Evolutionary conservation across 164 flowering plant species (phyloP), one percentile per base, ranked within the genome.

Genomic region (Umbellularia californica): DNA sequence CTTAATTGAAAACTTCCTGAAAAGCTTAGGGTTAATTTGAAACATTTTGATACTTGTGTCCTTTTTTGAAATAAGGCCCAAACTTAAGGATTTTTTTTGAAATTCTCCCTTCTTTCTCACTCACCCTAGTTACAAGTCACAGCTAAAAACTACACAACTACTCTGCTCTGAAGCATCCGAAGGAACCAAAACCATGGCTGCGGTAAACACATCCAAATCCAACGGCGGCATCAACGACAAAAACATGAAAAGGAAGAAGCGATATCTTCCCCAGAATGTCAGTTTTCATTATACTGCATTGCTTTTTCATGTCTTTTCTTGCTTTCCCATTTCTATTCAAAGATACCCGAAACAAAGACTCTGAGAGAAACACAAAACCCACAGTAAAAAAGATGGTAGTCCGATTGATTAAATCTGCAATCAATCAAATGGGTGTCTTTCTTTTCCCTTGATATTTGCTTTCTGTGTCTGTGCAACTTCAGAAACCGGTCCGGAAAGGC

Each of bases 401-500:
- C 28, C 0, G 28, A 27, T 27, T 27, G 28, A 27, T 27, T 27
- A 27, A 27, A 2, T n/a, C 58, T 58, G 15, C 69, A n/a, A 50
- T 50, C 25, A 63, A 13, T 41, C 47, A 41, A 41, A 41, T 41
- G 47, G 47, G 47, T 41, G 7, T 7, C 60, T 19, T 14, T 1
- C 7, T 69, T 70, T 50, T 27, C 47, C 7, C 28, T 66, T 30
- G n/a, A 30, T 25, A 27, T 30, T 15, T 72, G 60, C 23, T 24
- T 70, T 65, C 25, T 23, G 2, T 55, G 60, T 55, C 20, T 1
- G 10, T 17, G 70, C 58, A 41, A 52, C 47, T 60, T 33, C 87
- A 93, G 99, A 93, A 79, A 80, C 79, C 97, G 15, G 95, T 88
- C 76, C 91, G 86, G 87, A 93, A 90, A 79, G 99, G 97, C 0